A percentile compares a stretch with the other conserved stretches of the same genome.
Evolutionary conservation across 2,329 filamentous ascomycete genomes (phyloP).

Genomic region (Helotiales sp.): DNA sequence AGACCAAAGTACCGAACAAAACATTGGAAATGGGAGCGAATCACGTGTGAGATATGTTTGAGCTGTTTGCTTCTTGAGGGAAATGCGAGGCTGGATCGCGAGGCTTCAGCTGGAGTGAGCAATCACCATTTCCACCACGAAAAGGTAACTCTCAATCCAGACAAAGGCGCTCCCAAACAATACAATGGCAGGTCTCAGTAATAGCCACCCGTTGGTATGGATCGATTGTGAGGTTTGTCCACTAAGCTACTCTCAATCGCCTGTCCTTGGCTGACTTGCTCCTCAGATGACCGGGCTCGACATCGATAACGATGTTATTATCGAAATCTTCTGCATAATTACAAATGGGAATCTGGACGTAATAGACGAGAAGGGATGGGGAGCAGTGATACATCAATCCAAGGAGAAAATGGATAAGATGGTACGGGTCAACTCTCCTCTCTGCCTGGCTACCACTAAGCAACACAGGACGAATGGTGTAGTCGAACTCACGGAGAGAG

Average conservation of each 20-base stretch:
- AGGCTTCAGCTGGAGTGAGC: not conserved
- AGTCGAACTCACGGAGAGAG: slow-evolving; percentile 76
- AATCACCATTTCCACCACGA: not conserved
- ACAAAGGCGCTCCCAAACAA: not conserved
- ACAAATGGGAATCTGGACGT: slow-evolving; percentile 80
- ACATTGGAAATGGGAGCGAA: not conserved
- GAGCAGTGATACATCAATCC: slow-evolving; percentile 77
- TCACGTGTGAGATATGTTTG: slow-evolving; percentile 3
- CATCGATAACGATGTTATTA: slow-evolving; percentile 77
- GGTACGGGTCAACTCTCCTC: slow-evolving; percentile 41
- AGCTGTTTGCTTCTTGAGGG: not conserved
- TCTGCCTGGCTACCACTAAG: slow-evolving; percentile 16
- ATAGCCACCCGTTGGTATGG: slow-evolving; percentile 39
- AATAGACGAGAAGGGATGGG: slow-evolving; percentile 78
- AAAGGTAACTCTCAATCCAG: not conserved
- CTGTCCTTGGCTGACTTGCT: slow-evolving; percentile 23
- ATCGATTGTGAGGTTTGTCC: slow-evolving; percentile 43
- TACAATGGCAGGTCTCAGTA: slow-evolving; percentile 18
- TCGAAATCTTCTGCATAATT: slow-evolving; percentile 91
- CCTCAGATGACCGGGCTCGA: slow-evolving; percentile 88
- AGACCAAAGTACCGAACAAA: not conserved
- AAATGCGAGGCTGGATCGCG: slow-evolving; percentile 12
- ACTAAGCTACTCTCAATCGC: slow-evolving; percentile 6
- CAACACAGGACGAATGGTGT: slow-evolving; percentile 77
- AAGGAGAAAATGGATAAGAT: slow-evolving; percentile 75